Conservation (phyloP, 2,329 filamentous ascomycete species). For the Tolypocladium ovalisporum region DNA sequence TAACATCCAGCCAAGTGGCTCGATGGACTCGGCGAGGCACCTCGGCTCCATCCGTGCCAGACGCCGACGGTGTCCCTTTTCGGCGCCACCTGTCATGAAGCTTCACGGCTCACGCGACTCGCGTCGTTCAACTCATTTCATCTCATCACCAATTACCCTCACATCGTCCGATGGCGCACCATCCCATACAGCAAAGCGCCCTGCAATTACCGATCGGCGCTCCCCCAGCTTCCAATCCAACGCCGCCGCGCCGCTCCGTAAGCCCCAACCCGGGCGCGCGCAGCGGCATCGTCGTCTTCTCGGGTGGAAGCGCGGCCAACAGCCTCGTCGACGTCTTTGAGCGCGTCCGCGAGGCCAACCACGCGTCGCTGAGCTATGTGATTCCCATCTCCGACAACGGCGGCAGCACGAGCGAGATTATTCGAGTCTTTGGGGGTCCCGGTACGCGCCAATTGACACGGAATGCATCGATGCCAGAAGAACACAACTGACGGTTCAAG, state of each 20-base stretch:
- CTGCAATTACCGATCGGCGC: background rate
- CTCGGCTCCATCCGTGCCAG: background rate
- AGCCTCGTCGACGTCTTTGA: slow-evolving; percentile 86
- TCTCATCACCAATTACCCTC: background rate
- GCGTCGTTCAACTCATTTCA: background rate
- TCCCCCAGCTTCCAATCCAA: background rate
- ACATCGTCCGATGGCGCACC: background rate
- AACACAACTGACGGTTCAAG: slow-evolving; percentile 27
- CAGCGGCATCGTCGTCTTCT: slow-evolving; percentile 65
- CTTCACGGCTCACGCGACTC: background rate
- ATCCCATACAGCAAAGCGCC: background rate
- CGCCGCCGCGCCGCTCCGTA: slow-evolving; percentile 4
- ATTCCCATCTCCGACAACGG: slow-evolving; percentile 96
- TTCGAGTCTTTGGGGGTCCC: slow-evolving; percentile 87
- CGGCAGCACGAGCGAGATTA: slow-evolving; percentile 85
- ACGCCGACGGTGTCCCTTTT: background rate
- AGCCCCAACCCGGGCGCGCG: slow-evolving; percentile 9
- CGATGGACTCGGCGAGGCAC: background rate
- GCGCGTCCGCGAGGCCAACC: slow-evolving; percentile 49
- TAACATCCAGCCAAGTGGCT: background rate
- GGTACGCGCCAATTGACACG: slow-evolving; percentile 35
- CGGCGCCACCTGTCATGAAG: background rate
- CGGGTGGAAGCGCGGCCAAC: slow-evolving; percentile 89
- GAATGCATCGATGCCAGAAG: background rate
- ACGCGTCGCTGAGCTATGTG: slow-evolving; percentile 66